Conservation (phyloP, 345 rosid genomes). For the Sonneratia caseolaris region DNA sequence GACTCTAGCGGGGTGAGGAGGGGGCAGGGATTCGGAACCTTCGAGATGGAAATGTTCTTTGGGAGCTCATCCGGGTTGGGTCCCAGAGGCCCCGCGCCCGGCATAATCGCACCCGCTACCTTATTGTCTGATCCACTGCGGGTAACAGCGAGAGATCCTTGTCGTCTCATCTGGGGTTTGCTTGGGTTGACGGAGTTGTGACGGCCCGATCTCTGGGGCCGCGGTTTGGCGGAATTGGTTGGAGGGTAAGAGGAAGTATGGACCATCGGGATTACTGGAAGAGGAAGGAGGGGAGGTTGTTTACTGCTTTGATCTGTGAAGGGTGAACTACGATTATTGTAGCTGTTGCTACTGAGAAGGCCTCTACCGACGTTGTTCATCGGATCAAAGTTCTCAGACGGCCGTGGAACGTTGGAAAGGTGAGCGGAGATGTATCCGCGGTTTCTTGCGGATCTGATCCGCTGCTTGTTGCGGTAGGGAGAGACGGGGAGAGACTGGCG, state of each 20-base stretch:
- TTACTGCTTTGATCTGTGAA: background rate
- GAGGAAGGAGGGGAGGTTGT: constrained; percentile 20
- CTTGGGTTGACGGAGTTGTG: background rate
- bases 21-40: background rate
- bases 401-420: background rate
- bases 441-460: background rate
- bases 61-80: constrained; percentile 14
- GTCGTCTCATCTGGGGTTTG: background rate
- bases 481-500: constrained; percentile 1
- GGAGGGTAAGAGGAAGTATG: background rate
- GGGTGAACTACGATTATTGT: background rate
- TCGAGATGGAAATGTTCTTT: background rate
- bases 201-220: background rate
- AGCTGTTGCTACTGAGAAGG: background rate
- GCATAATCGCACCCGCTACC: background rate
- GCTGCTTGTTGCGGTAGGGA: constrained; percentile 1
- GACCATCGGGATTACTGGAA: background rate
- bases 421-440: background rate
- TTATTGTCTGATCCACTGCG: background rate
- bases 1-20: background rate
- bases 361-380: background rate
- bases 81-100: background rate
- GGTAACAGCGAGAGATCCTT: background rate
- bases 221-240: background rate
- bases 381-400: background rate